Evolutionary conservation across 139 green algal genomes (phyloP), one percentile per base, ranked within the genome.

Genomic region (Spirogloea muscicola): DNA sequence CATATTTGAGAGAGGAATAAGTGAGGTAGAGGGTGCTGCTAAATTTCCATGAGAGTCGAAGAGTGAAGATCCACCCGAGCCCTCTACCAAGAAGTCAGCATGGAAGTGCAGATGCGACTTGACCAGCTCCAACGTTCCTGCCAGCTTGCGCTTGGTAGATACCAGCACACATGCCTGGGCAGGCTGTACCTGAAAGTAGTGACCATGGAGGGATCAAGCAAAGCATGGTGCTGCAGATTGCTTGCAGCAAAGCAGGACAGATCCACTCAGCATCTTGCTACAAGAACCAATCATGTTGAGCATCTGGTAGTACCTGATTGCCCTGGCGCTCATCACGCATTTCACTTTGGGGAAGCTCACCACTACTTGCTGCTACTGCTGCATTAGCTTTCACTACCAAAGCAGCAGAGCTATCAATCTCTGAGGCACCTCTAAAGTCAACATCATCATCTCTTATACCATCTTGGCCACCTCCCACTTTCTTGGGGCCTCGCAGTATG

Each of bases 91-190:
- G 38, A 55, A 69, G 37, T 69, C 60, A 18, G n/a, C 60, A 27
- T 51, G 51, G 38, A 69, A 69, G 9, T 52, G 33, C 1, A 51
- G 18, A 18, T 27, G 38, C 39, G 60, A 55, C n/a, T 51, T 18
- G 36, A 39, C 37, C 16, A 69, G 34, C 27, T 69, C 27, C 18
- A 69, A 25, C 34, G 21, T 37, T 3, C 60, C 60, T 10, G 34
- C 60, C 18, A 52, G 18, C 60, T 69, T 69, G 37, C 60, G 37
- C 60, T 69, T 49, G 37, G 60, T 27, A 10, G 37, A 37, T 1
- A 69, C 31, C 27, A 52, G 36, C 31, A 69, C 37, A 27, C 60
- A 69, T 18, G 60, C 33, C 10, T 16, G 16, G 10, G 43, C 43
- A 51, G 13, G 43, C 43, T 10, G 10, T 10, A 51, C 13, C 43